These are phyloP conservation scores for Peronospora belbahrii DNA, from an alignment of 352 stramenopile genomes.

Conservation along the genomic window DNA sequence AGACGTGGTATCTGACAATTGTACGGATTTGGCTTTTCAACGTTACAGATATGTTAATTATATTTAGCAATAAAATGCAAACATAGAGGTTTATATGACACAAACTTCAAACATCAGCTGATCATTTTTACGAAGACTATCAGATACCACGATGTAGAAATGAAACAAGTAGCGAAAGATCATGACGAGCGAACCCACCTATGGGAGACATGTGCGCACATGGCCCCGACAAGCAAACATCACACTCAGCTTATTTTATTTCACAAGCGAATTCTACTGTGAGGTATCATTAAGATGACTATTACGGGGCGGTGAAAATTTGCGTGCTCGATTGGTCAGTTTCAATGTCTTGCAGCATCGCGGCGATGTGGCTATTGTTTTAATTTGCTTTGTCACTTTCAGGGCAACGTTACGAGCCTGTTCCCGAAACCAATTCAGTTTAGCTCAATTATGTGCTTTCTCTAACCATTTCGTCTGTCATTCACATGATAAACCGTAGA, in stretches of 20 bases:
- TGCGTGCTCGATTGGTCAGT: no score
- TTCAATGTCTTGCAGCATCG: no score
- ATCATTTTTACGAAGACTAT: background rate
- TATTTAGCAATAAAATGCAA: background rate
- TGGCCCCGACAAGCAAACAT: conserved; percentile 13
- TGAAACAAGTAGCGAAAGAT: no score
- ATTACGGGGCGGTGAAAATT: no score
- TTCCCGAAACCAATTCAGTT: no score
- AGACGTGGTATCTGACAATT: conserved; percentile 7
- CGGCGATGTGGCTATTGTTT: conserved; percentile 11
- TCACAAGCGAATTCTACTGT: background rate
- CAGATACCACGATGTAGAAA: no score
- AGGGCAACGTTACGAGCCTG: no score
- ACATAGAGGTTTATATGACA: background rate
- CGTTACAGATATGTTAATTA: background rate
- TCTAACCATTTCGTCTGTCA: no score
- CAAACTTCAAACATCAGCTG: background rate
- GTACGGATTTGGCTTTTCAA: conserved; percentile 3
- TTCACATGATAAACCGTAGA: no score
- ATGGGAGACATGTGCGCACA: conserved; percentile 21
- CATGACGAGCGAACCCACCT: conserved; percentile 15
- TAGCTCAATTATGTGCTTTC: no score
- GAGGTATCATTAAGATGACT: background rate
- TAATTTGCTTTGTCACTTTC: conserved; percentile 9
- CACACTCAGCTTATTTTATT: background rate